Evolutionary conservation across 2,329 filamentous ascomycete genomes (phyloP).

Genomic region (Xylariaceae sp.): DNA sequence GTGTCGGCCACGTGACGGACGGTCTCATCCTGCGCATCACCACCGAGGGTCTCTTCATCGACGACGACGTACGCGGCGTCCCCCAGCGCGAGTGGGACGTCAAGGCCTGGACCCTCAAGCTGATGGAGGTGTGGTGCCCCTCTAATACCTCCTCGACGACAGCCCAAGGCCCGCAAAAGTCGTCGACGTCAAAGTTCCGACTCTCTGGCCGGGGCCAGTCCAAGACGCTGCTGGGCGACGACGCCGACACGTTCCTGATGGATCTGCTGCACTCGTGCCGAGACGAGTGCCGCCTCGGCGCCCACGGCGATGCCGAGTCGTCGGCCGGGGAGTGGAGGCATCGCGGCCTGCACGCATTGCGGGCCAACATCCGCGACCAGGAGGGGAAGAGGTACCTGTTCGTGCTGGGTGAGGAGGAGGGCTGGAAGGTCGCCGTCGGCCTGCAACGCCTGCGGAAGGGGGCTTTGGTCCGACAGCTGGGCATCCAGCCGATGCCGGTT

Average conservation of each 20-base stretch:
- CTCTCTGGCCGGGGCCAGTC: slow-evolving; percentile 40
- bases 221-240: slow-evolving; percentile 51
- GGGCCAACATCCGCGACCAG: slow-evolving; percentile 57
- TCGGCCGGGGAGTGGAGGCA: slow-evolving; percentile 44
- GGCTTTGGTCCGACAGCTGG: slow-evolving; percentile 51
- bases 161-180: slow-evolving; percentile 39
- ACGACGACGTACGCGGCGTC: slow-evolving; percentile 85
- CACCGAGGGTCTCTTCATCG: slow-evolving; percentile 91
- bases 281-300: slow-evolving; percentile 51
- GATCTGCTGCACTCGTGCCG: slow-evolving; percentile 59
- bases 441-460: slow-evolving; percentile 54
- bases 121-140: slow-evolving; percentile 80
- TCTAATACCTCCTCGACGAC: slow-evolving; percentile 37
- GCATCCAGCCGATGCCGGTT: slow-evolving; percentile 47
- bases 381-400: slow-evolving; percentile 61
- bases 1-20: slow-evolving; percentile 79
- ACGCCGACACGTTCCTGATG: slow-evolving; percentile 56
- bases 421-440: slow-evolving; percentile 59
- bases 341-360: slow-evolving; percentile 53
- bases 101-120: slow-evolving; percentile 94
- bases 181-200: slow-evolving; percentile 38
- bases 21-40: slow-evolving; percentile 87
- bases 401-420: slow-evolving; percentile 55
- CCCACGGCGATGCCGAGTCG: slow-evolving; percentile 35
- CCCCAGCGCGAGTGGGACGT: slow-evolving; percentile 98